phyloP scores from a whole-genome alignment of 257 asterid genomes.

The Coffea eugenioides region DNA sequence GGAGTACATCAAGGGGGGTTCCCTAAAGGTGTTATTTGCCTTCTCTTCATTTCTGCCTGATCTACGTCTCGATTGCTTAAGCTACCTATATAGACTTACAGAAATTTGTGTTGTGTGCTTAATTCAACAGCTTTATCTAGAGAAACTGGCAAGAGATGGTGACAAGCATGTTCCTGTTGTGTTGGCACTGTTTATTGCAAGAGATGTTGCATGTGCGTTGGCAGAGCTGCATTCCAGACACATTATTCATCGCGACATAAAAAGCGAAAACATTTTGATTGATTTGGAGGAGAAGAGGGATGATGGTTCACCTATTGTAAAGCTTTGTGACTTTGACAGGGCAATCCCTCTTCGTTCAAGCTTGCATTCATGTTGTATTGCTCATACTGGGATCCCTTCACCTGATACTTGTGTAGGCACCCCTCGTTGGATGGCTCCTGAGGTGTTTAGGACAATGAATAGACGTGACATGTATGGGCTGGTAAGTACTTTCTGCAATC shows the following conservation, averaged over 20 bases:
- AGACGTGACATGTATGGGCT: constrained; percentile 42
- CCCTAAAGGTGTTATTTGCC: constrained; percentile 57
- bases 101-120: background rate
- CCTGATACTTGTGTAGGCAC: constrained; percentile 93
- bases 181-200: constrained; percentile 59
- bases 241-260: constrained; percentile 92
- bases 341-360: constrained; percentile 78
- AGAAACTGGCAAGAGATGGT: constrained; percentile 53
- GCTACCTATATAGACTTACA: background rate
- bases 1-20: constrained; percentile 93
- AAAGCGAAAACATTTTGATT: constrained; percentile 77
- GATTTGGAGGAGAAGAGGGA: constrained; percentile 63
- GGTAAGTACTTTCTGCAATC: constrained; percentile 30
- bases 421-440: constrained; percentile 99
- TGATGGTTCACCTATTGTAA: constrained; percentile 79
- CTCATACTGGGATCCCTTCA: constrained; percentile 79
- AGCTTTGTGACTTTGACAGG: constrained; percentile 88
- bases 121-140: constrained; percentile 57
- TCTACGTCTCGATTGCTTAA: background rate
- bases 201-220: constrained; percentile 75
- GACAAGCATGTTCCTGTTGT: constrained; percentile 51
- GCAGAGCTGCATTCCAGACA: constrained; percentile 67
- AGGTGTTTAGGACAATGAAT: constrained; percentile 48
- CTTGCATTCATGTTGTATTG: constrained; percentile 85
- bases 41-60: background rate